Conservation (phyloP, 2,329 filamentous ascomycete species). For the Fusarium burgessii region DNA sequence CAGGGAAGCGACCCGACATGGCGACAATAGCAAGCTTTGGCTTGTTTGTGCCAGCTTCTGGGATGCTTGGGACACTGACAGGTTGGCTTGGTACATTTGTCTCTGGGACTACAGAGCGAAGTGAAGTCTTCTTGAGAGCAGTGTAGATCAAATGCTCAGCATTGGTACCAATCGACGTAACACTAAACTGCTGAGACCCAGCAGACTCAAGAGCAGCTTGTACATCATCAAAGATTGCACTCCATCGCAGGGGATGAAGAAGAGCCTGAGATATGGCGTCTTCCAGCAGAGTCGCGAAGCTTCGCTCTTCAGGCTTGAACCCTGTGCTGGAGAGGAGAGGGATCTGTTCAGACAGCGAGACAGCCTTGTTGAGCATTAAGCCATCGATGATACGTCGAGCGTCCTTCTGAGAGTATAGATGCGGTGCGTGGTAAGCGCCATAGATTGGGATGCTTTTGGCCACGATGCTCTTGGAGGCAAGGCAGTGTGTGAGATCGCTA, state of each 20-base stretch:
- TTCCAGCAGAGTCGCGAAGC: conserved; percentile 26
- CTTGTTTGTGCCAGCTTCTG: not conserved
- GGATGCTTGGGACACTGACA: accelerated
- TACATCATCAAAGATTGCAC: conserved; percentile 14
- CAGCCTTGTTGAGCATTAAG: conserved; percentile 2
- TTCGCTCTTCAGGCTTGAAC: conserved; percentile 13
- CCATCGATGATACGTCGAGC: conserved; percentile 13
- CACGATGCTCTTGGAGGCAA: conserved; percentile 7
- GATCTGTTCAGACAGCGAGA: conserved; percentile 8
- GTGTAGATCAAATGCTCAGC: conserved; percentile 40
- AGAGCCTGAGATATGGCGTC: conserved; percentile 28
- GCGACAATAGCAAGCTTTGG: conserved; percentile 68
- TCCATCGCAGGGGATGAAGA: conserved; percentile 32
- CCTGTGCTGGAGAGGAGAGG: conserved; percentile 24
- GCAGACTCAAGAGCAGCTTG: conserved; percentile 9
- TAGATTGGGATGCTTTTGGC: conserved; percentile 33
- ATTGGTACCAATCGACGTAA: conserved; percentile 21
- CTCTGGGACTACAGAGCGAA: conserved; percentile 21
- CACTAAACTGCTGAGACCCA: conserved; percentile 5
- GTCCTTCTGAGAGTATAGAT: conserved; percentile 33
- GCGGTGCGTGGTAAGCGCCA: conserved; percentile 38
- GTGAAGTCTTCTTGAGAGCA: conserved; percentile 33
- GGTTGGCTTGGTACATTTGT: accelerated
- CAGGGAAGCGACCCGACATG: conserved; percentile 73
- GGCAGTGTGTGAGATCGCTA: conserved; percentile 11